Evolutionary conservation across 768 basidiomycete species (phyloP), one percentile per base, ranked within the genome.

Genomic region (Agaricus sinodeliciosus): DNA sequence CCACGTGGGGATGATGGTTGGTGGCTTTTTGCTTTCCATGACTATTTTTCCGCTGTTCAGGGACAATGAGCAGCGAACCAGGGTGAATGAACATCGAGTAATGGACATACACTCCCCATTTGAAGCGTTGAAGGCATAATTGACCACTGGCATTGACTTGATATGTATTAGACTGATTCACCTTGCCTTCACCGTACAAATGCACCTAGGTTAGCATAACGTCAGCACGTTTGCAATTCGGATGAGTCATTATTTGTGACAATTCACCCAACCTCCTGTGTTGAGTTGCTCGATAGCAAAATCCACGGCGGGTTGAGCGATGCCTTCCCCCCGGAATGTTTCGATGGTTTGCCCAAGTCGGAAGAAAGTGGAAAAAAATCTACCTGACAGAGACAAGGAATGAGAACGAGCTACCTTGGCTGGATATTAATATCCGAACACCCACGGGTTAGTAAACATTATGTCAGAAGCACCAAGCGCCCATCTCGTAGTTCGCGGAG

Each of bases 1-100:
- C 92, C 92, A 98, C 78, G 96, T 89, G 2, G 94, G 94, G 57
- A 98, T 85, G 54, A 96, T 81, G 18, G 83, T 66, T 2, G 94
- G 94, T 41, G 81, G 76, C n/a, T 72, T 58, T 12, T 65, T 60
- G 5, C 73, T 63, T 60, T 78, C 77, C 72, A 77, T 93, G 41
- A 98, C 63, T 31, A 96, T 87, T 22, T 93, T 79, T 36, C 90
- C 90, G 25, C 92, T 94, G 61, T 31, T 49, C 42, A 19, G 40
- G 43, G 48, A n/a, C 11, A 53, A 55, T 41, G 54, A 50, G 39
- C 52, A 36, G 26, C 43, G 37, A 16, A 39, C 16, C 40, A 27
- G 31, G 22, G 25, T 35, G 37, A 44, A 26, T 47, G 18, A n/a
- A 48, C 31, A 44, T 13, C 25, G 42, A 36, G 15, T 13, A 42